Conservation (phyloP, 352 stramenopile genomes). For the Blastocystis sp. region DNA sequence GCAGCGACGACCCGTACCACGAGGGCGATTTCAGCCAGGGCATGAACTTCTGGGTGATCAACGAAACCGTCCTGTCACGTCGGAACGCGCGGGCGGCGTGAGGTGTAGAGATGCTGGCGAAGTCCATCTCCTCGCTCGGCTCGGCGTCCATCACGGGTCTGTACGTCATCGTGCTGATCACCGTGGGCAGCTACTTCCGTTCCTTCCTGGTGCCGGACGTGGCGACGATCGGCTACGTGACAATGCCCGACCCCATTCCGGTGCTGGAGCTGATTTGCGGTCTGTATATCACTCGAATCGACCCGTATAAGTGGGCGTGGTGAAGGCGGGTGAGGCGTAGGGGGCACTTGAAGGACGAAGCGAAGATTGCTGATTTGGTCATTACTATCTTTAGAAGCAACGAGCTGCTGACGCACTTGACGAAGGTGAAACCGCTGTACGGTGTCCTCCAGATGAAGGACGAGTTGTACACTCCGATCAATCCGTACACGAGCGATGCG, state of each 20-base stretch:
- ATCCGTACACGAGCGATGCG: conserved; percentile 14
- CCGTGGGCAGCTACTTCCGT: conserved; percentile 60
- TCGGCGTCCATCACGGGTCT: conserved; percentile 60
- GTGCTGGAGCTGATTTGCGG: conserved; percentile 63
- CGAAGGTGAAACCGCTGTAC: conserved; percentile 26
- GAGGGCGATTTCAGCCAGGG: not conserved
- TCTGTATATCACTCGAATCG: conserved; percentile 66
- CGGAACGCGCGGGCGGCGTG: not conserved
- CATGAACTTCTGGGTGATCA: conserved; percentile 62
- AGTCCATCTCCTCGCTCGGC: conserved; percentile 34
- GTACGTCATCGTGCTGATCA: conserved; percentile 64
- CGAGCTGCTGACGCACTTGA: conserved; percentile 46
- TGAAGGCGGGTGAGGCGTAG: not conserved
- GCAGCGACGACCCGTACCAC: conserved; percentile 1
- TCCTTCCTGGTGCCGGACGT: conserved; percentile 53
- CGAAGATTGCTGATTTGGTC: conserved; percentile 50
- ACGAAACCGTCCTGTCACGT: conserved; percentile 48
- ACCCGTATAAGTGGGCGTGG: conserved; percentile 38
- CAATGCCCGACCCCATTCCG: conserved; percentile 41
- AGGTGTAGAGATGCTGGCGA: conserved; percentile 42
- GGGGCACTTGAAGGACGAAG: conserved; percentile 52
- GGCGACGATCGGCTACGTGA: conserved; percentile 54
- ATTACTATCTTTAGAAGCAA: conserved; percentile 60
- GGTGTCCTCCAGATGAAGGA: conserved; percentile 63
- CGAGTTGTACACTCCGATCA: conserved; percentile 13